A percentile compares a stretch with the other conserved stretches of the same genome.
These are phyloP conservation scores for Penicillium macrosclerotiorum DNA, from an alignment of 495 filamentous ascomycete species.

Conservation along the genomic window DNA sequence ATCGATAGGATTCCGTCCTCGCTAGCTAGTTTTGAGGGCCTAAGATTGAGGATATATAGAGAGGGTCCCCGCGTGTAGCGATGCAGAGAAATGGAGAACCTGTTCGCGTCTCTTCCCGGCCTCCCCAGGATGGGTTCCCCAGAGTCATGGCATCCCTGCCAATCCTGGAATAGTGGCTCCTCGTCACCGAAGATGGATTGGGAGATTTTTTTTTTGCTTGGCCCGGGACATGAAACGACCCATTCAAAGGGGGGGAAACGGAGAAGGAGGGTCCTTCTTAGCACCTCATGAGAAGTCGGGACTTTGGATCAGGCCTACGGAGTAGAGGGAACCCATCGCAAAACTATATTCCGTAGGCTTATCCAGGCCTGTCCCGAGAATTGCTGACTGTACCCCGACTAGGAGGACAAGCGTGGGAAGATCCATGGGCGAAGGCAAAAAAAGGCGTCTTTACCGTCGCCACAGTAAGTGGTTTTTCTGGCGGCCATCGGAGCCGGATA, in stretches of 20 bases:
- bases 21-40: no score
- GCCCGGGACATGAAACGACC: no score
- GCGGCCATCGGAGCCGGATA: background rate
- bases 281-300: no score
- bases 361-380: background rate
- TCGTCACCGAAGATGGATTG: background rate
- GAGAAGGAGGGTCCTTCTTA: no score
- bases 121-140: constrained; percentile 1
- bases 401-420: background rate
- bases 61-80: no score
- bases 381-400: background rate
- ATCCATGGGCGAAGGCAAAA: constrained; percentile 5
- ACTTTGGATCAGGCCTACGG: no score
- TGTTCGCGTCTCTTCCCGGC: background rate
- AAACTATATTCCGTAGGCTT: no score
- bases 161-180: background rate
- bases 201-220: background rate
- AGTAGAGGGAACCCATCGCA: no score
- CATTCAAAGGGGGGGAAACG: no score
- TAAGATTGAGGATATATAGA: background rate
- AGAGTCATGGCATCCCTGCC: background rate
- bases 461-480: background rate
- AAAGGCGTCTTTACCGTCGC: background rate
- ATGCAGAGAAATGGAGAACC: background rate
- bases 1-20: background rate